Evolutionary conservation across 169 alveolate genomes (phyloP), one percentile per base, ranked within the genome.

Genomic region (Condylostoma magnum): DNA sequence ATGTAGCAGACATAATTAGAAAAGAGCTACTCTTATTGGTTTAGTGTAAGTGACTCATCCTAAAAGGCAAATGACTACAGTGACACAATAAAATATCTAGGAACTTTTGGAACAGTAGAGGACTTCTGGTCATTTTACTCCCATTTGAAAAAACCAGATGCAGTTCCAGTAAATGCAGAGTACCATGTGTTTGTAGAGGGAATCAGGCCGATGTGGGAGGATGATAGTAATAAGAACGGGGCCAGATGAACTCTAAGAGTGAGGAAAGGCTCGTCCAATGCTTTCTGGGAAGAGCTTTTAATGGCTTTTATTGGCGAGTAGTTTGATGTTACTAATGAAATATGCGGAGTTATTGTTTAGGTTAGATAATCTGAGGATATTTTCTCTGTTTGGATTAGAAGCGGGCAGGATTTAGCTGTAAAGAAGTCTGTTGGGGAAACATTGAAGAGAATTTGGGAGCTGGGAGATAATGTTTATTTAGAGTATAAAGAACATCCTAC

Each of bases 141-240:
- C 48, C 86, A 80, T 73, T 58, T 87, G 27, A 65, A 73, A 37
- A 83, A 83, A 68, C 93, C 93, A 20, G 80, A 80, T 57, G 75
- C 79, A 41, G 79, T 83, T 8, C 83, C 80, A 8, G 48, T 51
- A n/a, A 85, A 84, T 25, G 80, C 89, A 15, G 86, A 82, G 48
- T 80, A 79, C 67, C 90, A 83, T 71, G 43, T 87, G 28, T 80
- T 80, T 53, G 66, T 67, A 38, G 85, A 80, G 31, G 86, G 90
- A 43, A 76, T 87, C 12, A 73, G 77, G 47, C 93, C 93, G 25
- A 80, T 80, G 85, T 87, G 93, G 93, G 93, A 87, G 70, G 93
- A 87, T 69, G 87, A 83, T 55, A 77, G 75, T 15, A 87, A 87
- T 70, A 83, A 79, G 57, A 58, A 76, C 53, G 93, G 93, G 41